phyloP scores from a whole-genome alignment of 2,329 filamentous ascomycete species.

The Zymoseptoria pseudotritici region DNA sequence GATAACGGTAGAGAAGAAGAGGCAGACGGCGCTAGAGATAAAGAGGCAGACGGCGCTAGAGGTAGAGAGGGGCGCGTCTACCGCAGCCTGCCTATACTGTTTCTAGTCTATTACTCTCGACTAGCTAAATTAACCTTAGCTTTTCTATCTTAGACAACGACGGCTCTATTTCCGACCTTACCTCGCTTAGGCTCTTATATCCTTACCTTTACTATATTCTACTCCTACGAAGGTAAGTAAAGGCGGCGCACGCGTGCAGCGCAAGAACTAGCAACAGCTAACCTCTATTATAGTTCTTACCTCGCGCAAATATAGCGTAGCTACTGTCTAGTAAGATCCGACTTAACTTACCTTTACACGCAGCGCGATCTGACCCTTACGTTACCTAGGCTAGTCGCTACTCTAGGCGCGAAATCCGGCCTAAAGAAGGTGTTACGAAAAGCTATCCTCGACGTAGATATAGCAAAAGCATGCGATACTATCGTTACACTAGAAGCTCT shows the following conservation, averaged over 20 bases:
- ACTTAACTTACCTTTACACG: not conserved
- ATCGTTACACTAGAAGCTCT: constrained; percentile 74
- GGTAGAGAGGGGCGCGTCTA: too few relatives aligned
- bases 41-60: too few relatives aligned
- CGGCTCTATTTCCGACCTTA: too few relatives aligned
- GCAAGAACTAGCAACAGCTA: constrained; percentile 2
- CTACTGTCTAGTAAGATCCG: constrained; percentile 71
- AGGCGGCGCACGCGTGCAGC: not conserved
- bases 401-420: constrained; percentile 64
- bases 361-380: constrained; percentile 20
- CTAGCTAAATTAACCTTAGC: too few relatives aligned
- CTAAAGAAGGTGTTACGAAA: constrained; percentile 72
- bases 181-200: not conserved
- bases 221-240: constrained; percentile 79
- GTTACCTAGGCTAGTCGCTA: constrained; percentile 75
- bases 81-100: too few relatives aligned
- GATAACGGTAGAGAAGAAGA: too few relatives aligned
- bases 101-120: too few relatives aligned
- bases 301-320: constrained; percentile 80
- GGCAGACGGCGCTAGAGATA: too few relatives aligned
- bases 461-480: constrained; percentile 79
- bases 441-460: constrained; percentile 79
- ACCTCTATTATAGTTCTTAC: constrained; percentile 57
- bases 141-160: too few relatives aligned
- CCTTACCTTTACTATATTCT: constrained; percentile 63